Conservation (phyloP, 257 asterid species). For the Salvia miltiorrhiza region DNA sequence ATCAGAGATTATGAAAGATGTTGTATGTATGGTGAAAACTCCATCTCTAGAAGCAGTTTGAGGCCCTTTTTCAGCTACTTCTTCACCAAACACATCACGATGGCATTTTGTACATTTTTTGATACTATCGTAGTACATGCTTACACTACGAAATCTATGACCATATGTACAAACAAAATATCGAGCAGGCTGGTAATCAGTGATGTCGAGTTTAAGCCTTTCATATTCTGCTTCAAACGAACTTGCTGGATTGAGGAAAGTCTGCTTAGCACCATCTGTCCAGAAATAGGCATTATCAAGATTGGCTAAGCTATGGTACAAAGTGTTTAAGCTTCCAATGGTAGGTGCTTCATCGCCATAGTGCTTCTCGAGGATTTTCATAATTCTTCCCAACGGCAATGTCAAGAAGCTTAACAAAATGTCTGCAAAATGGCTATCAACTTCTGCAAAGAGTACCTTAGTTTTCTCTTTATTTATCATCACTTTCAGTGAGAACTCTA, state of each 20-base stretch:
- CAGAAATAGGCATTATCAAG: constrained; percentile 3
- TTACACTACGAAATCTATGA: background rate
- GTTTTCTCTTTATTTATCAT: background rate
- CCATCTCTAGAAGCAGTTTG: background rate
- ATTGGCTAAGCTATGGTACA: constrained; percentile 16
- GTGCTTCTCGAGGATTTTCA: background rate
- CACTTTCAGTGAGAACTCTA: background rate
- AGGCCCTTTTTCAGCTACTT: background rate
- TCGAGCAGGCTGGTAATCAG: background rate
- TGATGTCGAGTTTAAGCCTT: background rate
- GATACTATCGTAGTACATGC: background rate
- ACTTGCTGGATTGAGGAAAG: constrained; percentile 26
- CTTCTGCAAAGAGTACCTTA: too few relatives aligned
- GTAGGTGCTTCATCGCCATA: background rate
- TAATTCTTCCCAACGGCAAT: constrained; percentile 16
- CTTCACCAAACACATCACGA: too few relatives aligned
- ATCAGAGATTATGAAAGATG: background rate
- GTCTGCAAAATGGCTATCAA: too few relatives aligned
- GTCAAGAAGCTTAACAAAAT: constrained; percentile 15
- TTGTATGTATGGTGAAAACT: background rate
- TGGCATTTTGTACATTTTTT: background rate
- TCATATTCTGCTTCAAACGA: background rate
- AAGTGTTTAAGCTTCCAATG: constrained; percentile 22
- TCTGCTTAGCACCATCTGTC: background rate
- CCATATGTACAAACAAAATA: background rate